A percentile compares a stretch with the other conserved stretches of the same genome.
These are phyloP conservation scores for Lachnellula suecica DNA, from an alignment of 2,329 filamentous ascomycete species.

Conservation along the genomic window DNA sequence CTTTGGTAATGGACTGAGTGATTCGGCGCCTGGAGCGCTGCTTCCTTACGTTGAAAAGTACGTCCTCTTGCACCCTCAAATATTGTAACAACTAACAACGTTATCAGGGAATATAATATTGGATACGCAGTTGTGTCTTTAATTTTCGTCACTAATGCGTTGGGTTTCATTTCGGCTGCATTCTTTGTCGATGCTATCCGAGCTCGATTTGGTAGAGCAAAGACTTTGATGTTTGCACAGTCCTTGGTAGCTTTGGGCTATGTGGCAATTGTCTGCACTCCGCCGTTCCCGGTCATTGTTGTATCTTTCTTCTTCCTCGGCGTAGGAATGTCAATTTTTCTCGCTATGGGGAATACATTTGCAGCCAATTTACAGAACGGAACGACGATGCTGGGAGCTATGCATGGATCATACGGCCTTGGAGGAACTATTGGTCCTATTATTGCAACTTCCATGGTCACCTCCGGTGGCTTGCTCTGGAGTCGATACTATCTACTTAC, in stretches of 20 bases:
- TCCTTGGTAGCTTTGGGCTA: conserved; percentile 59
- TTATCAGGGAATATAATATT: conserved; percentile 62
- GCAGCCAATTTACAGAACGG: conserved; percentile 52
- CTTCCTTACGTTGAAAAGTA: conserved; percentile 77
- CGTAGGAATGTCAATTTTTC: conserved; percentile 54
- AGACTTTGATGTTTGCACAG: conserved; percentile 59
- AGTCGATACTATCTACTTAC: conserved; percentile 71
- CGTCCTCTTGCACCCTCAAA: conserved; percentile 17
- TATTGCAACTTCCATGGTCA: conserved; percentile 71
- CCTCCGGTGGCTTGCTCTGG: conserved; percentile 59
- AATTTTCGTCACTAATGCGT: conserved; percentile 76
- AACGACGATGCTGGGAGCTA: conserved; percentile 56
- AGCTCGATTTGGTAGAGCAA: conserved; percentile 62
- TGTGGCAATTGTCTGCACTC: conserved; percentile 62
- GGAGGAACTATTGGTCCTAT: conserved; percentile 67
- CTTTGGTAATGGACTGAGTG: conserved; percentile 70
- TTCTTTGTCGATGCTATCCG: conserved; percentile 65
- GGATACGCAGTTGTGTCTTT: conserved; percentile 78
- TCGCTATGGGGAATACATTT: conserved; percentile 60
- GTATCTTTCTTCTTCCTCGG: conserved; percentile 68
- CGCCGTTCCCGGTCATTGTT: conserved; percentile 69
- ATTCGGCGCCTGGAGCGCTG: conserved; percentile 73
- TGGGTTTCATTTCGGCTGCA: conserved; percentile 74
- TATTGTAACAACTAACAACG: conserved; percentile 5
- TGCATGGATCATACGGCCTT: conserved; percentile 68